Conservation (phyloP, 345 rosid species). For the Isatis tinctoria region DNA sequence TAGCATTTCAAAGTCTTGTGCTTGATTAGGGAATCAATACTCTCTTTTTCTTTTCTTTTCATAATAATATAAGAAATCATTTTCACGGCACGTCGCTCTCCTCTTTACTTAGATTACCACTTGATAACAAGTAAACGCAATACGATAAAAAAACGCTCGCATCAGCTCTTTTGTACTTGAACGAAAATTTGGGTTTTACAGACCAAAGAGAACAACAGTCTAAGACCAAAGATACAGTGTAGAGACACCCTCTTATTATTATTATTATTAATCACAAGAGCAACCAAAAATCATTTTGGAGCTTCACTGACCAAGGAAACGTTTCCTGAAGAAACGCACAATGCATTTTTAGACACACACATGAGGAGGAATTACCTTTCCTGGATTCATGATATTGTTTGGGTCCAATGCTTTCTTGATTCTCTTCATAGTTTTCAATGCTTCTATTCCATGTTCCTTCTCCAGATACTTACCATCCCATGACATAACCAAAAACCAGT, state of each 20-base stretch:
- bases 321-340: background rate
- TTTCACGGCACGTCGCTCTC: background rate
- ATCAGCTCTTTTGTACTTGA: constrained; percentile 22
- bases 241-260: background rate
- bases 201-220: background rate
- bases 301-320: background rate
- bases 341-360: constrained; percentile 51
- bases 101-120: constrained; percentile 7
- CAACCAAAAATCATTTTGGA: background rate
- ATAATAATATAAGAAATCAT: too few species aligned
- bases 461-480: constrained; percentile 60
- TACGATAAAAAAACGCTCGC: background rate
- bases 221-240: constrained; percentile 5
- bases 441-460: constrained; percentile 80
- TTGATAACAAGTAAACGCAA: background rate
- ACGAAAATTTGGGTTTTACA: background rate
- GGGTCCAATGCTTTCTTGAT: constrained; percentile 82
- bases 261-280: background rate
- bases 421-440: constrained; percentile 74
- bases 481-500: background rate
- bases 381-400: constrained; percentile 90
- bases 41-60: too few species aligned
- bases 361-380: constrained; percentile 92
- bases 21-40: too few species aligned
- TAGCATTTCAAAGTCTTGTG: too few species aligned